phyloP scores from a whole-genome alignment of 2,329 filamentous ascomycete species.

The Alternaria arborescens region DNA sequence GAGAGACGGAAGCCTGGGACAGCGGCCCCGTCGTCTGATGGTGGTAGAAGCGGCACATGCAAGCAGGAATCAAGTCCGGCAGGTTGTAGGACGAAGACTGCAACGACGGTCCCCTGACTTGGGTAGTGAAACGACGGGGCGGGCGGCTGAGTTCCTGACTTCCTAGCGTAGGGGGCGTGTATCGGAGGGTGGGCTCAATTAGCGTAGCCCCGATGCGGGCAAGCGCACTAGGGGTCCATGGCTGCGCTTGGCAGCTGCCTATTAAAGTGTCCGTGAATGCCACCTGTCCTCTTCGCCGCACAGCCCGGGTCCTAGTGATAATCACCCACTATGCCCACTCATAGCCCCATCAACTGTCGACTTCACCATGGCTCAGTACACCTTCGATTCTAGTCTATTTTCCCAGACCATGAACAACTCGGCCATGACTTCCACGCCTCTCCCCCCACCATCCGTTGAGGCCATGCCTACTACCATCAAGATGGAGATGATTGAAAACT shows the following conservation, averaged over 20 bases:
- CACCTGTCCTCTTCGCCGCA: conserved; percentile 39
- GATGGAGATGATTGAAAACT: conserved; percentile 52
- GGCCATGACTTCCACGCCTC: conserved; percentile 32
- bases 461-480: conserved; percentile 50
- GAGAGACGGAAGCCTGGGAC: not conserved
- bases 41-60: conserved; percentile 13
- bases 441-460: conserved; percentile 35
- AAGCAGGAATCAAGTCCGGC: conserved; percentile 16
- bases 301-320: conserved; percentile 37
- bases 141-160: conserved; percentile 31
- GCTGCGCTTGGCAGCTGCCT: conserved; percentile 32
- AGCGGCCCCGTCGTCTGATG: not conserved
- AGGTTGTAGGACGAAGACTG: conserved; percentile 21
- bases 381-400: conserved; percentile 30
- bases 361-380: conserved; percentile 39
- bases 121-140: conserved; percentile 37
- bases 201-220: conserved; percentile 16
- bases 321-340: conserved; percentile 42
- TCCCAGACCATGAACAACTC: conserved; percentile 35
- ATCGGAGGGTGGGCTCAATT: conserved; percentile 12
- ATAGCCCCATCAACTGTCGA: conserved; percentile 38
- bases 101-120: conserved; percentile 27
- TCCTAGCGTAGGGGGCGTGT: conserved; percentile 25
- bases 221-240: conserved; percentile 29
- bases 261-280: conserved; percentile 49